These are phyloP conservation scores for Telopea speciosissima DNA, from an alignment of 177 flowering plant species.

Conservation along the genomic window DNA sequence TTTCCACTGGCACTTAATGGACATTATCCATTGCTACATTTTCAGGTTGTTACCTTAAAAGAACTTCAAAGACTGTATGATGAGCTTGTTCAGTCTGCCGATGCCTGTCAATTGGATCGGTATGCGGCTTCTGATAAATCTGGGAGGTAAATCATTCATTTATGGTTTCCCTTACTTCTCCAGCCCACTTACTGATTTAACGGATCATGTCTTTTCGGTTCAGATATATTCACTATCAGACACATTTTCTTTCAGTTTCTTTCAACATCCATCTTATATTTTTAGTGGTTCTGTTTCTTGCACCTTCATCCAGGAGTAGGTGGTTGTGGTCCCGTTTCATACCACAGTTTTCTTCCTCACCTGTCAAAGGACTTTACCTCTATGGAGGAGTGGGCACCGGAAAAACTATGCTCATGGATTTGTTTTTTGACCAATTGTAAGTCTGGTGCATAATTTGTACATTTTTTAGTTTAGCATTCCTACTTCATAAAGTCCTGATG, in stretches of 20 bases:
- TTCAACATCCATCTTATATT: constrained; percentile 1
- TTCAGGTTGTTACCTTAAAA: constrained; percentile 63
- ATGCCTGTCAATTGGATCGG: constrained; percentile 70
- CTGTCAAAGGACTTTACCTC: constrained; percentile 85
- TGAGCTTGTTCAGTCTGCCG: constrained; percentile 71
- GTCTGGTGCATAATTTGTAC: constrained; percentile 13
- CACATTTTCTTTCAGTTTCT: background rate
- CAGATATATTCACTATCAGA: background rate
- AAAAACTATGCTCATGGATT: constrained; percentile 99
- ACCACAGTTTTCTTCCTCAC: constrained; percentile 62
- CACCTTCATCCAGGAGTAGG: constrained; percentile 51
- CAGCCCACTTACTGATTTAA: no score
- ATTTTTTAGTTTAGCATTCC: background rate
- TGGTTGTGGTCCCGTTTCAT: constrained; percentile 92
- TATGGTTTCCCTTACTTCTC: background rate
- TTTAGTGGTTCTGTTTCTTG: background rate
- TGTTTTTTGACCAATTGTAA: constrained; percentile 84
- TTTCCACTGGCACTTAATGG: background rate
- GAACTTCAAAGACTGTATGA: constrained; percentile 91
- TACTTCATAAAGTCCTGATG: background rate
- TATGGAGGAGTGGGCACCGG: constrained; percentile 99
- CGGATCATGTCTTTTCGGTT: background rate
- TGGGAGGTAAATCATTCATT: constrained; percentile 38
- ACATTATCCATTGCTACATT: constrained; percentile 7
- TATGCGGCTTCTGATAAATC: constrained; percentile 59